Conservation (phyloP, 345 rosid genomes). For the Mangifera indica region DNA sequence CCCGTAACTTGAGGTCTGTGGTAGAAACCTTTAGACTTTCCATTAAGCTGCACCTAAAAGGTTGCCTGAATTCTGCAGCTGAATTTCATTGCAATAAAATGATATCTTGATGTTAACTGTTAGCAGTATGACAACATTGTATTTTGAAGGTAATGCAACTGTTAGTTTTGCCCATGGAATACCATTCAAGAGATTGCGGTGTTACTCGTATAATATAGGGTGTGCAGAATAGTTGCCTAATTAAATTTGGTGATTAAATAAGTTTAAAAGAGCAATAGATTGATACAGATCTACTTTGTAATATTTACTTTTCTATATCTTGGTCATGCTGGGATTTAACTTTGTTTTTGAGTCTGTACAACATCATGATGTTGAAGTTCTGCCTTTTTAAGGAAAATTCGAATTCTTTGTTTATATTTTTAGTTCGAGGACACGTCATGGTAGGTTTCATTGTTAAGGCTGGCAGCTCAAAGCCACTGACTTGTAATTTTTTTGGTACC, state of each 20-base stretch:
- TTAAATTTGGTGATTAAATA: neutral
- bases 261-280: neutral
- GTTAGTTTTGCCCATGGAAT: neutral
- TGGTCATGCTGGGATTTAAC: neutral
- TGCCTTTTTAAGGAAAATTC: neutral
- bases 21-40: neutral
- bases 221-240: neutral
- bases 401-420: neutral
- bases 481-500: neutral
- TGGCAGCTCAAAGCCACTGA: neutral
- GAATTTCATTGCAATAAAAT: neutral
- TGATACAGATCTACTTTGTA: neutral
- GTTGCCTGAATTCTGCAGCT: neutral
- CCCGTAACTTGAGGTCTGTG: neutral
- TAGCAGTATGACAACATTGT: neutral
- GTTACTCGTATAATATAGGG: neutral
- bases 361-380: neutral
- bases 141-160: neutral
- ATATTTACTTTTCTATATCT: neutral
- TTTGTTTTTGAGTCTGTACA: neutral
- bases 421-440: neutral
- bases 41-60: neutral
- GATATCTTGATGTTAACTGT: neutral
- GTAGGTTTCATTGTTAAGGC: neutral
- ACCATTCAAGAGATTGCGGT: neutral